phyloP scores from a whole-genome alignment of 192 early-diverging fungal genomes.

The Borealophlyctis nickersoniae region DNA sequence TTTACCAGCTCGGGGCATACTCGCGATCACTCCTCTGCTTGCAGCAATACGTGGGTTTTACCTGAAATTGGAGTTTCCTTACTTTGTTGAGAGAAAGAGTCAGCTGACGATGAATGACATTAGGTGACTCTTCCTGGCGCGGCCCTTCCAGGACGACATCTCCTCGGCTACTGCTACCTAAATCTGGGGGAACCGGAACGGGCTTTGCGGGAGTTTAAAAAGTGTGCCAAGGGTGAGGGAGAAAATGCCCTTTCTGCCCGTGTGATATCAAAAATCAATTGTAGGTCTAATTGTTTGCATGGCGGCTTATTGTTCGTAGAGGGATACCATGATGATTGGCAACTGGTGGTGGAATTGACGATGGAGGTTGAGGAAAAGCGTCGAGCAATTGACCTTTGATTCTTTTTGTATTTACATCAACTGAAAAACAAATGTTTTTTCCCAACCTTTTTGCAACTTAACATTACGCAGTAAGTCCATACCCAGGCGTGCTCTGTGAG shows the following conservation, averaged over 20 bases:
- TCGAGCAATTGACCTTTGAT: conserved; percentile 8
- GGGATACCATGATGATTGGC: conserved; percentile 62
- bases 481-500: no score
- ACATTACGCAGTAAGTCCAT: no score
- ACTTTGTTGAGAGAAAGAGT: neutral
- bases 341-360: conserved; percentile 58
- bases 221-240: conserved; percentile 52
- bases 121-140: conserved; percentile 51
- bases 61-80: neutral
- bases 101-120: neutral
- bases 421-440: no score
- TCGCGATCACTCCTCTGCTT: conserved; percentile 54
- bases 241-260: no score
- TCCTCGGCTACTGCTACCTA: conserved; percentile 59
- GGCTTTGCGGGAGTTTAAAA: conserved; percentile 57
- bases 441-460: no score
- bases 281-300: no score
- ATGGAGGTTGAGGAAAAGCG: conserved; percentile 51
- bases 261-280: no score
- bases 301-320: conserved; percentile 18
- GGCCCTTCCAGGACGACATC: conserved; percentile 45
- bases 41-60: conserved; percentile 48
- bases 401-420: no score
- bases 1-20: conserved; percentile 60
- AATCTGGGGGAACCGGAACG: conserved; percentile 50